Evolutionary conservation across 495 filamentous ascomycete genomes (phyloP).

Genomic region (Staphylotrichum longicolle): DNA sequence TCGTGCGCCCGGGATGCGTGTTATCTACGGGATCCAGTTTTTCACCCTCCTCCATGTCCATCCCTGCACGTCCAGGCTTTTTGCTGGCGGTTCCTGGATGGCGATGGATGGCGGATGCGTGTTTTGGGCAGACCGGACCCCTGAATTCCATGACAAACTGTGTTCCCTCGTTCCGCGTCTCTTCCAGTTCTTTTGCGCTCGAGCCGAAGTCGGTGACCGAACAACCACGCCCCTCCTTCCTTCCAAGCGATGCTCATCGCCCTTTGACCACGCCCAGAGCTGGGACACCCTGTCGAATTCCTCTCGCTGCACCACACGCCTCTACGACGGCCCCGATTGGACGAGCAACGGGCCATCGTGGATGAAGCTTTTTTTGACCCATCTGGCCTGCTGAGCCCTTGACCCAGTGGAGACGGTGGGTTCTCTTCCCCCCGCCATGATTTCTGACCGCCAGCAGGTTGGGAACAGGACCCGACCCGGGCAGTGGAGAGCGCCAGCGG

Average conservation of each 20-base stretch:
- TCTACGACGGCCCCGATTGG: slow-evolving; percentile 20
- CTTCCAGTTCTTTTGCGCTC: slow-evolving; percentile 1
- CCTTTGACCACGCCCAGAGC: background rate
- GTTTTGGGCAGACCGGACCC: slow-evolving; percentile 10
- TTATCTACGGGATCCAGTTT: slow-evolving; percentile 21
- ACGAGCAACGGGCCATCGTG: background rate
- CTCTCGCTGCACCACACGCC: slow-evolving; percentile 2
- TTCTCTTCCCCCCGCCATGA: background rate
- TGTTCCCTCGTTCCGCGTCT: background rate
- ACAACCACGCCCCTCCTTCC: background rate
- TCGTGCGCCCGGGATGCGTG: slow-evolving; percentile 14
- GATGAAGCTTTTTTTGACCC: too few relatives aligned
- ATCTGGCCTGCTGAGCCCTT: slow-evolving; percentile 13
- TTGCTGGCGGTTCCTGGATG: slow-evolving; percentile 9
- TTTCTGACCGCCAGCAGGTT: too few relatives aligned
- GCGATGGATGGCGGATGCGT: slow-evolving; percentile 2
- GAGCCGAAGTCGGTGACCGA: slow-evolving; percentile 20
- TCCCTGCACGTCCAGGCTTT: slow-evolving; percentile 9
- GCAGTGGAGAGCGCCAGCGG: slow-evolving; percentile 4
- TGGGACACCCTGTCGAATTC: background rate
- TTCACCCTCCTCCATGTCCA: background rate
- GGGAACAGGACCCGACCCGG: too few relatives aligned
- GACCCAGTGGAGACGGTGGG: background rate
- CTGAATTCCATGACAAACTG: slow-evolving; percentile 22
- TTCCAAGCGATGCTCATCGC: background rate